These are phyloP conservation scores for Candida methanosorbosa DNA, from an alignment of 805 yeast genomes.

Conservation along the genomic window DNA sequence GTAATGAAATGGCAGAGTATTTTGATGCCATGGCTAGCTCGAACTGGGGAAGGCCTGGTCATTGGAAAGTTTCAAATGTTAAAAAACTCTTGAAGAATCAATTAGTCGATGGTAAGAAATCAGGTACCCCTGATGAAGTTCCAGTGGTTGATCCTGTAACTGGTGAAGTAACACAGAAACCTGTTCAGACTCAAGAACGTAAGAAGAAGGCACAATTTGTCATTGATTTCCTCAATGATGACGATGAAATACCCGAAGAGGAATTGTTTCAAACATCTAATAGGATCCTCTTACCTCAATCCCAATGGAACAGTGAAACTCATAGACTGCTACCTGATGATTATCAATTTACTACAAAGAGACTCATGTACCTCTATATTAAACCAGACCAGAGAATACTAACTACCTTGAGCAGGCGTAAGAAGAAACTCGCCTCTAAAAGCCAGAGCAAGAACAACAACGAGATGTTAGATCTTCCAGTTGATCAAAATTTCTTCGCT, in stretches of 20 bases:
- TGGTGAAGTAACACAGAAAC: constrained; percentile 2
- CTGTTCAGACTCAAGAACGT: constrained; percentile 3
- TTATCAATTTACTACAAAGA: constrained; percentile 37
- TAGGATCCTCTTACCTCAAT: constrained; percentile 16
- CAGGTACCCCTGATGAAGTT: neutral
- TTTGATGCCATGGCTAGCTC: constrained; percentile 64
- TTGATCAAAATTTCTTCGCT: constrained; percentile 47
- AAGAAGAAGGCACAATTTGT: constrained; percentile 7
- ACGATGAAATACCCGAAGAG: constrained; percentile 13
- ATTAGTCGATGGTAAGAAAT: neutral
- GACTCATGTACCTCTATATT: constrained; percentile 35
- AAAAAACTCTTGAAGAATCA: constrained; percentile 6
- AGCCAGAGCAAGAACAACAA: neutral
- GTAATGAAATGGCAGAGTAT: constrained; percentile 51
- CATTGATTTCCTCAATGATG: constrained; percentile 21
- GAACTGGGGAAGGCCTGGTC: constrained; percentile 91
- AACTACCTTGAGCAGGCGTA: constrained; percentile 16
- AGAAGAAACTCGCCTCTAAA: no score
- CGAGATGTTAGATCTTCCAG: constrained; percentile 21
- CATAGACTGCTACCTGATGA: constrained; percentile 38
- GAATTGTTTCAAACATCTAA: constrained; percentile 19
- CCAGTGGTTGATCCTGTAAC: constrained; percentile 1
- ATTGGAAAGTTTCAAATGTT: constrained; percentile 69
- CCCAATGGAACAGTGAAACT: constrained; percentile 6
- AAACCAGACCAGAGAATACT: constrained; percentile 30